These are phyloP conservation scores for Alternaria novae-zelandiae DNA, from an alignment of 2,329 filamentous ascomycete genomes.

Conservation along the genomic window DNA sequence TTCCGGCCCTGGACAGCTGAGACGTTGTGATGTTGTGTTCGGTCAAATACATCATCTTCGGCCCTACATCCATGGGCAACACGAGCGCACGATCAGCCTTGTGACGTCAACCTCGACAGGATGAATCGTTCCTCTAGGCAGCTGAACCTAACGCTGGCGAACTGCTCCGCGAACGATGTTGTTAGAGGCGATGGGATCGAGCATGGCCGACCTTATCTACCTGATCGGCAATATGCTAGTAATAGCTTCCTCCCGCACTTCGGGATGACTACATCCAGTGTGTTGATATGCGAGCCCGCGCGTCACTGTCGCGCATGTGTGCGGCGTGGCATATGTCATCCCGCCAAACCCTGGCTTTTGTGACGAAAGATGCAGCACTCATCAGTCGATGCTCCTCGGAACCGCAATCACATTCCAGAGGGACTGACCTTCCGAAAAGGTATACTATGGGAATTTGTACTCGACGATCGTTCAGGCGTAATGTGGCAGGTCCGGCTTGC, in stretches of 20 bases:
- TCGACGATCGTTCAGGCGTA: not conserved
- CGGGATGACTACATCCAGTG: not conserved
- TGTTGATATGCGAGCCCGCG: not conserved
- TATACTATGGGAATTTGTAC: not conserved
- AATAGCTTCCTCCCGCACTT: not conserved
- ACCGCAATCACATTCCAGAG: not conserved
- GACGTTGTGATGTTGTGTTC: not conserved
- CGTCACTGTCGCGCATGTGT: not conserved
- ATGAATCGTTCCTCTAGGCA: not conserved
- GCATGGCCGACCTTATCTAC: not conserved
- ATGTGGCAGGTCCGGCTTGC: not conserved
- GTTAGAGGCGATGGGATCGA: not conserved
- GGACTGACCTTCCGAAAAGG: not conserved
- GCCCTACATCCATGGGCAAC: constrained; percentile 12
- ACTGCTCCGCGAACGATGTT: not conserved
- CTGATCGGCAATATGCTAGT: not conserved
- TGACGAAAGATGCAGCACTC: not conserved
- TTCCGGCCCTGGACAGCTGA: not conserved
- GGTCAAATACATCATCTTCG: constrained; percentile 4
- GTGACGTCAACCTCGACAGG: constrained; percentile 6
- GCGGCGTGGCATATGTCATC: not conserved
- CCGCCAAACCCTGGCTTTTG: not conserved
- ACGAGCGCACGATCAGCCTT: constrained; percentile 4
- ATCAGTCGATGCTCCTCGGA: not conserved
- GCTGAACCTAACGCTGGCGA: not conserved